Evolutionary conservation across 1,139 yeast genomes (phyloP), one percentile per base, ranked within the genome.

Genomic region (Magnusiomyces tetraspermus): DNA sequence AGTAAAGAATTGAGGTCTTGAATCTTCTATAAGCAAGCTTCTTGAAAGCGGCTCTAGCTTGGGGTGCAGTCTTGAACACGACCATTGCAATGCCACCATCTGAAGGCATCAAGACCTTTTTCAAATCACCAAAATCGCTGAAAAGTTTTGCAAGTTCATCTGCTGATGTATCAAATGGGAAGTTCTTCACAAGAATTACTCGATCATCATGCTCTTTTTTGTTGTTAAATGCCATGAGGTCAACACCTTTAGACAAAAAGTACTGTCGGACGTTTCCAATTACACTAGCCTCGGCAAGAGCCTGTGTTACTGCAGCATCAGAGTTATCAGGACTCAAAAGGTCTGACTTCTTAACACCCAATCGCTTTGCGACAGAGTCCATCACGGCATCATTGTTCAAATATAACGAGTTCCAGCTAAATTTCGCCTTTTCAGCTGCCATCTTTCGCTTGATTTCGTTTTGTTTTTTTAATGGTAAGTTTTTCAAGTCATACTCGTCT

Each of bases 61-160:
- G 76, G 17, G 95, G 85, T 1, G 82, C 72, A 67, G 86, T 94
- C 60, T 90, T 76, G 68, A 83, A 90, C 66, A 92, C 97, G n/a
- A 92, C 82, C 65, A 92, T 85, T 3, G 97, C 97, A 63, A 92
- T 89, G 0, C 97, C 90, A 17, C 97, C 97, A 23, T 95, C 87
- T 23, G 97, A 96, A 17, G 99, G 98, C 89, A 94, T 85, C 57
- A 94, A 70, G 36, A 89, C 75, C 63, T 96, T 78, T 59, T 80
- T 82, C 40, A 94, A 66, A 58, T 84, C 85, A 48, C 98, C 98
- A 67, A 78, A 82, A 48, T 82, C 83, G 1, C 83, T 70, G 63
- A 94, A 92, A 61, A 90, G 65, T 57, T 87, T 96, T 21, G 89
- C 83, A 43, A 92, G 69, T 62, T 92, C 97, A 53, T 80, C 85